Evolutionary conservation across 768 basidiomycete species (phyloP).

Genomic region (Pisolithus marmoratus): DNA sequence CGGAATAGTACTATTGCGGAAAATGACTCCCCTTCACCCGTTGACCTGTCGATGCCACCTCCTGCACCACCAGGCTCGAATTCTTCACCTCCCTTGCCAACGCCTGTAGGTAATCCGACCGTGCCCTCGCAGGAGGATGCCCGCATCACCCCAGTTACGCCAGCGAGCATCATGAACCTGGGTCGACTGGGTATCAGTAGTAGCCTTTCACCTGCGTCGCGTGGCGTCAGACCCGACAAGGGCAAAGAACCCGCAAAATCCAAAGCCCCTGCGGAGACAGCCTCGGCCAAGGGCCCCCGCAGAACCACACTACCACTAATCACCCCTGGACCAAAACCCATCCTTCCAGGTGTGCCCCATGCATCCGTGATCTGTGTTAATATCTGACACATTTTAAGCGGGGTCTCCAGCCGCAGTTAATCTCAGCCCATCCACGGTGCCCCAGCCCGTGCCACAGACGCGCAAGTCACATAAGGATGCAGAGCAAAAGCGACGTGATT

Average conservation of each 20-base stretch:
- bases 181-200: constrained; percentile 53
- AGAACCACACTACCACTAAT: constrained; percentile 29
- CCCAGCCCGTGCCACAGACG: constrained; percentile 41
- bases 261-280: constrained; percentile 17
- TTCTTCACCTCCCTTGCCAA: constrained; percentile 12
- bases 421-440: constrained; percentile 16
- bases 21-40: constrained; percentile 74
- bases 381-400: constrained; percentile 20
- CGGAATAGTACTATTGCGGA: constrained; percentile 39
- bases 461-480: constrained; percentile 93
- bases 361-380: not conserved
- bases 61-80: constrained; percentile 49
- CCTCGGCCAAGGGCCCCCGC: constrained; percentile 19
- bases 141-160: constrained; percentile 74
- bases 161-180: constrained; percentile 90
- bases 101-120: not conserved
- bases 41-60: constrained; percentile 86
- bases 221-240: constrained; percentile 15
- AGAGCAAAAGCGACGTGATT: constrained; percentile 96
- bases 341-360: constrained; percentile 56
- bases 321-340: constrained; percentile 60
- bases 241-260: constrained; percentile 25
- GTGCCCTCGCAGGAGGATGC: constrained; percentile 12
- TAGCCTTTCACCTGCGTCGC: constrained; percentile 31
- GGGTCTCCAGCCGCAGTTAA: constrained; percentile 27